Conservation (phyloP, 495 filamentous ascomycete species). For the Tuber indicum region DNA sequence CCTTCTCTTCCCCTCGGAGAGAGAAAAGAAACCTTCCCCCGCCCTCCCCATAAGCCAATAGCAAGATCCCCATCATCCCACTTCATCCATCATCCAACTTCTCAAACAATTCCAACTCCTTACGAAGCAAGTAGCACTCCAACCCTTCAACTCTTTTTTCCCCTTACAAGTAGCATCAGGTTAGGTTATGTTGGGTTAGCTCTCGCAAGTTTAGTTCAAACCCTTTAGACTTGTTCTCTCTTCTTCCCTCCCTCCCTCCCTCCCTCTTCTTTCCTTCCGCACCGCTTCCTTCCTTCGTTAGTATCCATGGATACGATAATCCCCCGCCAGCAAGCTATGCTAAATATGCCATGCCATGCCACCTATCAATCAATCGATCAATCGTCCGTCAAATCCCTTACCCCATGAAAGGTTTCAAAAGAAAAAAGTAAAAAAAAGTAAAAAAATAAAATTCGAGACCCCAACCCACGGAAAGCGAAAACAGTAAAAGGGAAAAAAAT, state of each 20-base stretch:
- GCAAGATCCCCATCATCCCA: background rate
- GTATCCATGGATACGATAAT: constrained; percentile 2
- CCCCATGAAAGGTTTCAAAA: background rate
- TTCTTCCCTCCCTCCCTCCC: background rate
- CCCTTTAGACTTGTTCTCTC: background rate
- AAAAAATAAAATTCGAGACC: background rate
- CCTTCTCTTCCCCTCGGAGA: background rate
- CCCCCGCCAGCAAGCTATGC: background rate
- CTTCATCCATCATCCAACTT: background rate
- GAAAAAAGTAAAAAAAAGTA: background rate
- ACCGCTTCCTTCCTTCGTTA: background rate
- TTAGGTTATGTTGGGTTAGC: background rate
- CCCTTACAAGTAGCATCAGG: background rate
- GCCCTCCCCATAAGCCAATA: background rate
- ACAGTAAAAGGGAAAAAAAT: background rate
- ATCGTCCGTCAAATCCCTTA: background rate
- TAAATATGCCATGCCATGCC: background rate
- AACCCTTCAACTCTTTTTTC: background rate
- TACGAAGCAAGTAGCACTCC: background rate
- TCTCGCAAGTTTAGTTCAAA: background rate
- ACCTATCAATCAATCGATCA: background rate
- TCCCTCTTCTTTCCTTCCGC: background rate
- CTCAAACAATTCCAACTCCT: background rate
- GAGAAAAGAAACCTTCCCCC: background rate
- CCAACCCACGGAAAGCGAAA: background rate